These are phyloP conservation scores for Auriscalpium vulgare DNA, from an alignment of 768 basidiomycete species.

Conservation along the genomic window DNA sequence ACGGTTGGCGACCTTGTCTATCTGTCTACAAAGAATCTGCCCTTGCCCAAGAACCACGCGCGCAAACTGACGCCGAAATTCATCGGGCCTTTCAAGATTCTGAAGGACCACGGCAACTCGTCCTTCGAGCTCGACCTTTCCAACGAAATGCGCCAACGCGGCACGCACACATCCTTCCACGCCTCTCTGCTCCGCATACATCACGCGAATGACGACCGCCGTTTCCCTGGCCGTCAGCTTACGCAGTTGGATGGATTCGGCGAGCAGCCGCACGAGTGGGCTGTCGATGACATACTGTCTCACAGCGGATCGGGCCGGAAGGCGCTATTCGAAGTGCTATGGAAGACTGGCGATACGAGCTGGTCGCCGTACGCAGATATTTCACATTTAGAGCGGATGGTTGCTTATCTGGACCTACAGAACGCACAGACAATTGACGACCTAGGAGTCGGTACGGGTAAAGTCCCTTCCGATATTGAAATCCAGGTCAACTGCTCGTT, in stretches of 20 bases:
- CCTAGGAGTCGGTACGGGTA: no score
- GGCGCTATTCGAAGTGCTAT: no score
- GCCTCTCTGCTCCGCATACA: not conserved
- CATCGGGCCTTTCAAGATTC: not conserved
- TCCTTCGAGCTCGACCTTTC: not conserved
- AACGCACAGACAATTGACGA: no score
- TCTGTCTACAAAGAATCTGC: constrained; percentile 8
- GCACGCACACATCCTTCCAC: not conserved
- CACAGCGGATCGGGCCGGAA: no score
- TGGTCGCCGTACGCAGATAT: no score
- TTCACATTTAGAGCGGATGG: no score
- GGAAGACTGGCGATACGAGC: no score
- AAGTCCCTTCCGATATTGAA: no score
- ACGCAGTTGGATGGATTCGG: not conserved
- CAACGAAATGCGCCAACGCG: not conserved
- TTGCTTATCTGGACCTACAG: no score
- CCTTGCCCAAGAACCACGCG: not conserved
- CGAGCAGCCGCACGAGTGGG: no score
- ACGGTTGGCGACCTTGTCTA: constrained; percentile 24
- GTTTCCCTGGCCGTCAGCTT: not conserved
- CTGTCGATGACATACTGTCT: no score
- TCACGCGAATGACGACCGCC: not conserved
- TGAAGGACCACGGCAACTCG: not conserved
- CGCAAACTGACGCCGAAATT: not conserved
- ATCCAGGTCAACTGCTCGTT: no score